Evolutionary conservation across 177 flowering plant genomes (phyloP), one percentile per base, ranked within the genome.

Genomic region (Tripterygium wilfordii): DNA sequence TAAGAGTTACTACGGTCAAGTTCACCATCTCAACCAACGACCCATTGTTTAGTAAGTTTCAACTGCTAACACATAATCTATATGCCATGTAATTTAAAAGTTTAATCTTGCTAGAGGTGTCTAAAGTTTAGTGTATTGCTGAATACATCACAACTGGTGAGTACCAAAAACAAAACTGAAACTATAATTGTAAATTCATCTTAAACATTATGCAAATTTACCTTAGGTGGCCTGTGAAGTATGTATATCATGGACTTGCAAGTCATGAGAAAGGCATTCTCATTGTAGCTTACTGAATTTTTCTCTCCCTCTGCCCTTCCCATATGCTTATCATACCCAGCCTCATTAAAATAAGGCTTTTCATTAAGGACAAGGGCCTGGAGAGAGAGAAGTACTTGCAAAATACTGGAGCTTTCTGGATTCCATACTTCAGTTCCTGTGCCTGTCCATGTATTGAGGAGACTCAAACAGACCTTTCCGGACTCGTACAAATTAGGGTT

Each of bases 401-500:
- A 89, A 39, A 90, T 66, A 10, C 81, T 80, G 31, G 96, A 87
- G 39, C 64, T 66, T 36, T 52, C 71, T 0, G 95, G 88, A 43
- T 76, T 85, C 98, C 98, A 90, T 5, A 77, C 78, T 71, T 91
- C 98, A 42, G 58, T 66, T 35, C 79, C 77, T 14, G 69, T 57
- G 31, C 98, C 98, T 0, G 75, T 57, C 98, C 98, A 91, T 37
- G 98, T 91, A 28, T 87, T 91, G 31, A 91, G 74, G 18, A 91
- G 92, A 55, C 98, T 91, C 28, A 92, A 87, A 46, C 99, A 92
- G 54, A 92, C 85, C 64, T 64, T 82, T 42, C 99, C 99, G 1
- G 94, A 82, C 57, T 86, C 99, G 22, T 92, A 92, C 69, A 92
- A 61, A 64, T 92, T 92, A 1, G 99, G 99, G 57, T 92, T 92